Conservation (phyloP, 441 rosid genomes). For the Pelargonium fulgidum region DNA sequence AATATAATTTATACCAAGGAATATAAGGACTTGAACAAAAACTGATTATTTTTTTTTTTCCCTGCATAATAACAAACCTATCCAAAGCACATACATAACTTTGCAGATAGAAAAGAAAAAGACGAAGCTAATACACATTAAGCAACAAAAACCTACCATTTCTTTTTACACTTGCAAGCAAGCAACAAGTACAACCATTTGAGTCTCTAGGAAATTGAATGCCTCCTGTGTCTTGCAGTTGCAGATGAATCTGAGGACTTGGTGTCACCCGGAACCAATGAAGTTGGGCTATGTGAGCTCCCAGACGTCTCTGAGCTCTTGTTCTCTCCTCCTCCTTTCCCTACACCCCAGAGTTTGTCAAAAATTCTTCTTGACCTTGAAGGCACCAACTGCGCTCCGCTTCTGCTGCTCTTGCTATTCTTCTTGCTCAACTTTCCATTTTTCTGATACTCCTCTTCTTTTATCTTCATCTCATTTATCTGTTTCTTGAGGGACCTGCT, state of each 20-base stretch:
- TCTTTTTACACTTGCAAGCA: constrained; percentile 33
- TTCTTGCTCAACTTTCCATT: constrained; percentile 47
- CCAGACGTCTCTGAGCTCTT: constrained; percentile 88
- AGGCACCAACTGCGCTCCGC: constrained; percentile 60
- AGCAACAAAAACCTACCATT: constrained; percentile 28
- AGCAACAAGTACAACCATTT: neutral
- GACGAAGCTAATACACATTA: constrained; percentile 9
- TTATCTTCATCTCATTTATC: constrained; percentile 29
- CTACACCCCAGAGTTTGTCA: constrained; percentile 63
- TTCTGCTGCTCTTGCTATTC: constrained; percentile 60
- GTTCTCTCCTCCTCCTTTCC: constrained; percentile 63
- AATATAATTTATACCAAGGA: no score
- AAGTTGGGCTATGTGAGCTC: constrained; percentile 84
- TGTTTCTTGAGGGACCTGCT: constrained; percentile 31
- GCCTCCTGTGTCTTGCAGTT: constrained; percentile 50
- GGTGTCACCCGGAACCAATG: constrained; percentile 49
- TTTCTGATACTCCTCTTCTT: constrained; percentile 35
- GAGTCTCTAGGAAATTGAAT: constrained; percentile 55
- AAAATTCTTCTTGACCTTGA: constrained; percentile 91
- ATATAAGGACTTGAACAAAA: no score
- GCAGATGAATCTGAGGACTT: constrained; percentile 66
- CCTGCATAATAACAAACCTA: no score
- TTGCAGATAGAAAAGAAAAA: constrained; percentile 5
- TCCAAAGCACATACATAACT: neutral
- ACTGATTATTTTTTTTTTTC: no score